A percentile compares a stretch with the other conserved stretches of the same genome.
Evolutionary conservation across 306 rosid genomes (phyloP).

Genomic region (Boehmeria nivea): DNA sequence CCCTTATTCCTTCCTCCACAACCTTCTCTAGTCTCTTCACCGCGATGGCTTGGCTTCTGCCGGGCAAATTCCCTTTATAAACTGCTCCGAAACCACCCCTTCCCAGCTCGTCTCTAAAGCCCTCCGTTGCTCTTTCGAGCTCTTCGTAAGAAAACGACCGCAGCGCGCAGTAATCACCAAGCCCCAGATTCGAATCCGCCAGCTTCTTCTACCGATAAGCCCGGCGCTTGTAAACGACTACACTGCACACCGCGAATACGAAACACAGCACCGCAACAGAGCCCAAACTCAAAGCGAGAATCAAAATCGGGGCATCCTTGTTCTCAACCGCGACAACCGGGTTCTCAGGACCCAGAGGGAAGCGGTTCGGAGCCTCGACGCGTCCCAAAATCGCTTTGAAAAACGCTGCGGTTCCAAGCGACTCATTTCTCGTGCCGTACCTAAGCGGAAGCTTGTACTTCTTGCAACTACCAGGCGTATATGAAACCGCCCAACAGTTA

Average conservation of each 20-base stretch:
- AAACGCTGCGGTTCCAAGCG: not conserved
- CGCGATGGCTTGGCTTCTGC: too few species aligned
- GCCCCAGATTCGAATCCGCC: not conserved
- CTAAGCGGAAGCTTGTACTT: slow-evolving; percentile 16
- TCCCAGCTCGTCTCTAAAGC: too few species aligned
- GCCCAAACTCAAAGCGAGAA: slow-evolving; percentile 3
- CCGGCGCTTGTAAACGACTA: not conserved
- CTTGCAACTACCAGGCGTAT: not conserved
- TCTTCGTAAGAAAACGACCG: slow-evolving; percentile 20
- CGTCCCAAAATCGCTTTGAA: not conserved
- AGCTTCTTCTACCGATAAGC: not conserved
- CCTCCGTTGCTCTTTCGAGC: too few species aligned
- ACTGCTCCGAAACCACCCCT: too few species aligned
- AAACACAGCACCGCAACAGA: not conserved
- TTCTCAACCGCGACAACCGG: not conserved
- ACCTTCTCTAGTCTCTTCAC: too few species aligned
- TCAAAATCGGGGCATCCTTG: not conserved
- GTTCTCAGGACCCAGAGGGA: not conserved
- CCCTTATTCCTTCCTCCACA: slow-evolving; percentile 34
- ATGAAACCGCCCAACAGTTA: slow-evolving; percentile 14
- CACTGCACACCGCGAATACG: not conserved
- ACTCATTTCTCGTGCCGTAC: not conserved
- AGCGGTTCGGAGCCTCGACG: not conserved
- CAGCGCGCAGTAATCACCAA: slow-evolving; percentile 1
- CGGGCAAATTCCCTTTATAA: too few species aligned